These are phyloP conservation scores for Auricularia sp. DNA, from an alignment of 768 basidiomycete species.

Conservation along the genomic window DNA sequence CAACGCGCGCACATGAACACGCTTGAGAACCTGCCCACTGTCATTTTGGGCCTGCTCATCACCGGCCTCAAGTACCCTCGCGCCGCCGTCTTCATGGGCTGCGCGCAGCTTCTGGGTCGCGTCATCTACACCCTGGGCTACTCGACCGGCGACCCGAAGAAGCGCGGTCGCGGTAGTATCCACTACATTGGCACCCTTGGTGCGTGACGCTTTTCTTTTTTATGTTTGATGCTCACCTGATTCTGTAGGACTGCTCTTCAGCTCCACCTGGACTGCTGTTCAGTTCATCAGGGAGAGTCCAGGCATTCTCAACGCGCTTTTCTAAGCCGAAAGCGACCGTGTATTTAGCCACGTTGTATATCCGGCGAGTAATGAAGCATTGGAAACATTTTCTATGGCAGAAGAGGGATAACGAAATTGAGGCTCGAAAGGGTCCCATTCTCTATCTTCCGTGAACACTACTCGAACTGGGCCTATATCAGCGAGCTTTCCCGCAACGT, in stretches of 20 bases:
- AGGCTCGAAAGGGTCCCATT: no score
- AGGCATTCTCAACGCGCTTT: background rate
- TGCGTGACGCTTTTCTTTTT: background rate
- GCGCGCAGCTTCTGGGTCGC: slow-evolving; percentile 30
- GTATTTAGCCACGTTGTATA: no score
- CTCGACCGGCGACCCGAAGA: slow-evolving; percentile 31
- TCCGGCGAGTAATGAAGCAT: no score
- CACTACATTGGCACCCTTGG: background rate
- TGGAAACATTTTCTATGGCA: no score
- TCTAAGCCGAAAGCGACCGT: background rate
- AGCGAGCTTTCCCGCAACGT: no score
- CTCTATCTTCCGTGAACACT: no score
- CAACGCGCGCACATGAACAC: slow-evolving; percentile 10
- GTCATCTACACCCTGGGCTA: slow-evolving; percentile 40
- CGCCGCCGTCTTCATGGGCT: slow-evolving; percentile 32
- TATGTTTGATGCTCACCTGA: background rate
- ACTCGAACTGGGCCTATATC: no score
- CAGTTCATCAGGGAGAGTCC: background rate
- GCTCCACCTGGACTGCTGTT: background rate
- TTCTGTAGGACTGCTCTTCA: background rate
- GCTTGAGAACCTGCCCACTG: slow-evolving; percentile 3
- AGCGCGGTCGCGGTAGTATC: slow-evolving; percentile 5
- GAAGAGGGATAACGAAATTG: no score
- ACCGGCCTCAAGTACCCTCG: slow-evolving; percentile 32
- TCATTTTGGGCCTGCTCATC: slow-evolving; percentile 25